Evolutionary conservation across 805 yeast genomes (phyloP).

Genomic region (Ogataea saltuana): DNA sequence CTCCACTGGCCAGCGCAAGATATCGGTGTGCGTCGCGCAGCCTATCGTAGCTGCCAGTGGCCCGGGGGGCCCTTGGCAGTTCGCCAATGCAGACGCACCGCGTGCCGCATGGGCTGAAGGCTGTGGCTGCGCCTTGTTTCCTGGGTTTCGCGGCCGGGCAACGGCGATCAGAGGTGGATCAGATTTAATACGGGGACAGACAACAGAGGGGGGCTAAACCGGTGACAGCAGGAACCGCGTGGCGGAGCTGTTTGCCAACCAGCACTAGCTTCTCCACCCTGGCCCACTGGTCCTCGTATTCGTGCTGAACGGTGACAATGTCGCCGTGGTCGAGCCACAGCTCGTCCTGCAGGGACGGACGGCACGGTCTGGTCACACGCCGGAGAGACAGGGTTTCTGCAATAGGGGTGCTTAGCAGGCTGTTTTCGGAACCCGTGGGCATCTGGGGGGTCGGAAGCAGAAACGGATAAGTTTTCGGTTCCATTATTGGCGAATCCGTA

Average conservation of each 20-base stretch:
- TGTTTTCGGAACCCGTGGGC: not conserved
- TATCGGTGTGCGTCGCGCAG: no score
- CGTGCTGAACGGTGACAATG: not conserved
- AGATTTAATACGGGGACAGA: not conserved
- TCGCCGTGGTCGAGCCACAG: conserved; percentile 3
- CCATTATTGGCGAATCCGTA: conserved; percentile 3
- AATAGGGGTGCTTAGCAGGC: not conserved
- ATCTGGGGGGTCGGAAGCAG: conserved; percentile 6
- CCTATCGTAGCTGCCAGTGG: no score
- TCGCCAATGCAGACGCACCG: no score
- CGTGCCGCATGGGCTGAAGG: no score
- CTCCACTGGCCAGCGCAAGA: no score
- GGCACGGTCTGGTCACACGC: not conserved
- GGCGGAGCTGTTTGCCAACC: not conserved
- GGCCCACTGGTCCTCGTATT: conserved; percentile 8
- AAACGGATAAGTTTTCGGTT: not conserved
- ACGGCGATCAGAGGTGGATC: no score
- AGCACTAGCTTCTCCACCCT: conserved; percentile 2
- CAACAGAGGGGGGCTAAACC: conserved; percentile 7
- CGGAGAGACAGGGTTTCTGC: not conserved
- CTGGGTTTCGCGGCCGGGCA: not conserved
- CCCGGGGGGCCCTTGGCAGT: no score
- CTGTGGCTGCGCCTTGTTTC: not conserved
- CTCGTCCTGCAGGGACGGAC: conserved; percentile 4
- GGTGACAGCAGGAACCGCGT: not conserved